Percentiles rank a stretch among this genome's conserved stretches.
Conservation (phyloP, 192 early-diverging fungal species). For the Coemansia pectinata region DNA sequence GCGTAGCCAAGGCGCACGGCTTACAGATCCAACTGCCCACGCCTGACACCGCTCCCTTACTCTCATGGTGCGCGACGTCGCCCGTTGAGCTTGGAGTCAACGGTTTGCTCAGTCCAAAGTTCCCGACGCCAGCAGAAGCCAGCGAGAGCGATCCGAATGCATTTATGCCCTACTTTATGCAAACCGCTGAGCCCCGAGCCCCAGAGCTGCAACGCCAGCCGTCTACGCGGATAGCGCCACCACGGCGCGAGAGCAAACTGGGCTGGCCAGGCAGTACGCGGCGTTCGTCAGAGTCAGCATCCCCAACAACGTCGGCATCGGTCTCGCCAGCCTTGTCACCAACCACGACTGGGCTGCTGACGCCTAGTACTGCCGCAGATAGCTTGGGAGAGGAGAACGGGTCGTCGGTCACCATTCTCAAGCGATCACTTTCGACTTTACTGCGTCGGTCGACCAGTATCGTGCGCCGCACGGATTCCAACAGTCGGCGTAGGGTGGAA, state of each 20-base stretch:
- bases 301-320: neutral
- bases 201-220: slow-evolving; percentile 35
- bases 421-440: slow-evolving; percentile 46
- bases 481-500: slow-evolving; percentile 1
- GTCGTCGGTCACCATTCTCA: slow-evolving; percentile 17
- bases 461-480: slow-evolving; percentile 23
- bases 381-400: neutral
- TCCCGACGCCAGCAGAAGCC: slow-evolving; percentile 19
- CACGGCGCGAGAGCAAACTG: neutral
- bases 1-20: neutral
- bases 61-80: neutral
- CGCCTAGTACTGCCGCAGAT: slow-evolving; percentile 6
- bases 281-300: slow-evolving; percentile 4
- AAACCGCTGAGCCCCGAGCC: slow-evolving; percentile 29
- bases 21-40: slow-evolving; percentile 3
- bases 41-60: neutral
- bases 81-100: neutral
- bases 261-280: slow-evolving; percentile 6
- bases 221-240: neutral
- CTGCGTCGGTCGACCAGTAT: slow-evolving; percentile 42
- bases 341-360: slow-evolving; percentile 11
- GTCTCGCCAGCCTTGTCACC: neutral
- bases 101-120: slow-evolving; percentile 24
- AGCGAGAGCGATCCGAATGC: slow-evolving; percentile 6
- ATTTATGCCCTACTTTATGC: slow-evolving; percentile 48